Evolutionary conservation across 1,284 basidiomycete genomes (phyloP), one percentile per base, ranked within the genome.

Genomic region (Sanghuangporus baumii): DNA sequence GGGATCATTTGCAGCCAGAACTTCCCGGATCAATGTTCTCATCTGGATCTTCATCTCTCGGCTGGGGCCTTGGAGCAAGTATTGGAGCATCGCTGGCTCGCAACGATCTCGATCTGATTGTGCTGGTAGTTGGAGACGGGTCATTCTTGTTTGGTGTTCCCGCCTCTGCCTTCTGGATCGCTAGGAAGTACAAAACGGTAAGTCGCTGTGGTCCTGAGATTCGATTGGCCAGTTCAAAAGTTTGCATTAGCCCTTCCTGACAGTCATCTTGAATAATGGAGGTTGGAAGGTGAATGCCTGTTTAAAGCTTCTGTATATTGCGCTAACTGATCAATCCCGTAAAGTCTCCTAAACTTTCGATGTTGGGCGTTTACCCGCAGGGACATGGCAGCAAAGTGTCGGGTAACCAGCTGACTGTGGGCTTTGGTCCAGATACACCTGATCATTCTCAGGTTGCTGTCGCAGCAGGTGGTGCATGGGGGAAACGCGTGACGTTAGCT

Each of bases 211-310:
- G 12, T 43, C 14, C 52, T 41, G 37, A 14, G 20, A 16, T 9
- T 47, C 38, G 52, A 61, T 11, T 26, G 3, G 51, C 7, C 50
- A 41, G 14, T 56, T 31, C 8, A 54, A 57, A 3, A 23, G 16
- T 18, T 26, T 18, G 7, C 16, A 26, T 4, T 65, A 88, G 86
- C 88, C 88, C 0, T 89, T 87, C 74, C 71, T 90, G 26, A 89
- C 87, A 0, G 75, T 90, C 65, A 75, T 90, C 0, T 72, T 90
- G 34, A 89, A 89, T 69, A 90, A 90, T 62, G 86, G 86, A 2
- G 85, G 86, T 0, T 88, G 86, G 86, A 83, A 77, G 69, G 83
- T 83, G 62, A 68, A 76, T 18, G 56, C 47, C 23, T n/a, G 12
- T 62, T 31, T 18, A 55, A 6, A 11, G 2, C 43, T 34, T 26